Evolutionary conservation across 2,329 filamentous ascomycete species (phyloP).

Genomic region (Fusarium ambrosium): DNA sequence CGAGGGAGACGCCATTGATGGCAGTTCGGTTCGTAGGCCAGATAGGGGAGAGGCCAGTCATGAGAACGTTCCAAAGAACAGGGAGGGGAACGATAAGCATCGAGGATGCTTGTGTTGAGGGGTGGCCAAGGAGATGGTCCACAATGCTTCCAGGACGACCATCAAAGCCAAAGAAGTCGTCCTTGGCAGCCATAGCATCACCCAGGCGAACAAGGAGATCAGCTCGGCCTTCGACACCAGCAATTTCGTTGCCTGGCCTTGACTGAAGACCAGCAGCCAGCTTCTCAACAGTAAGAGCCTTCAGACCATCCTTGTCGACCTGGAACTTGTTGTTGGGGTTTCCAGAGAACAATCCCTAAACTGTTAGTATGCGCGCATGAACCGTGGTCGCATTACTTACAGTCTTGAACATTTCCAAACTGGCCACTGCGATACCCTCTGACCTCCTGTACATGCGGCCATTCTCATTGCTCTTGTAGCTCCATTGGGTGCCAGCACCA

Average conservation of each 20-base stretch:
- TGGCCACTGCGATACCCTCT: slow-evolving; percentile 85
- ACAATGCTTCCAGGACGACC: slow-evolving; percentile 94
- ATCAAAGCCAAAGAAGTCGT: slow-evolving; percentile 86
- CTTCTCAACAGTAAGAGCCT: slow-evolving; percentile 77
- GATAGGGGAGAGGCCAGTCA: slow-evolving; percentile 87
- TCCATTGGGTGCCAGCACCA: slow-evolving; percentile 91
- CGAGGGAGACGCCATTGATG: slow-evolving; percentile 87
- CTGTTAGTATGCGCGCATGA: slow-evolving; percentile 31
- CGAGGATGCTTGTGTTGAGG: slow-evolving; percentile 88
- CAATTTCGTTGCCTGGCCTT: slow-evolving; percentile 81
- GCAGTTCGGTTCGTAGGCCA: slow-evolving; percentile 91
- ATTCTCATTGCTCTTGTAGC: slow-evolving; percentile 91
- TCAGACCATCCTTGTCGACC: slow-evolving; percentile 87
- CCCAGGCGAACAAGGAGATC: slow-evolving; percentile 82
- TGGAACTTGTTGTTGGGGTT: slow-evolving; percentile 85
- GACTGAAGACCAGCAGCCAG: slow-evolving; percentile 90
- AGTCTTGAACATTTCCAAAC: slow-evolving; percentile 91
- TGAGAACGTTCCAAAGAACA: slow-evolving; percentile 90
- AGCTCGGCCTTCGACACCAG: slow-evolving; percentile 87
- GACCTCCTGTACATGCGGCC: slow-evolving; percentile 86
- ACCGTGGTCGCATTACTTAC: slow-evolving; percentile 51
- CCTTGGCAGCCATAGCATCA: slow-evolving; percentile 79
- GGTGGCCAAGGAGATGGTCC: slow-evolving; percentile 93
- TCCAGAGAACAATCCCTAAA: slow-evolving; percentile 85
- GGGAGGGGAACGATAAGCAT: slow-evolving; percentile 89